Evolutionary conservation across 1,284 basidiomycete genomes (phyloP), one percentile per base, ranked within the genome.

Genomic region (Porogramme epimiltina): DNA sequence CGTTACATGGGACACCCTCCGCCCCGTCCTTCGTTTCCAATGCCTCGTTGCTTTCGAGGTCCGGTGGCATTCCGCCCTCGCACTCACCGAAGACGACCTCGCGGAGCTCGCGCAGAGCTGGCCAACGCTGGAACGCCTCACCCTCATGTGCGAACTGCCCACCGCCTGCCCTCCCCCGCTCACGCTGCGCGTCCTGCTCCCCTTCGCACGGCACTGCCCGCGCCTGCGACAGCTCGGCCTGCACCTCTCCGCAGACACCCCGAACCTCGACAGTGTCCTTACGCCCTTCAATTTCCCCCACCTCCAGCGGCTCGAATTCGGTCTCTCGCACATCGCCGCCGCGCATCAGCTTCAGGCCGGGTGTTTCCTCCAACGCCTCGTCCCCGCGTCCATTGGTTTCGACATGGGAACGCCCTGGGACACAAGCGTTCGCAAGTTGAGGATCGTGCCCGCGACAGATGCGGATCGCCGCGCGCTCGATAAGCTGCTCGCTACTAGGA

Each of bases 181-280:
- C 33, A 77, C 80, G 0, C 71, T 86, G n/a, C 61, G 68, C 15
- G 75, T 80, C 0, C 72, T 85, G 19, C 45, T 79, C 4, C 75
- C 77, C 1, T 79, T 87, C 61, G 80, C 81, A 0, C 62, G 61
- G 15, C 74, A 82, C 58, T 86, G 84, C 52, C 79, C 77, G 0
- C 73, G 74, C 6, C 65, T 87, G 5, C 68, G 55, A 13, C 62
- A 70, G 37, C 74, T 87, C n/a, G 79, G 79, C 1, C 66, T 86
- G 5, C 85, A 79, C 64, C 45, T 85, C 49, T 62, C 78, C 54
- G 72, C 74, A 2, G 63, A 67, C 9, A 52, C 61, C n/a, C 51
- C 55, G 0, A 63, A 63, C 9, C 13, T 37, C 8, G 13, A 18
- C 34, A n/a, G n/a, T n/a, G n/a, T n/a, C n/a, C 34, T 18, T 16